These are phyloP conservation scores for Populus hybrid DNA, from an alignment of 441 rosid genomes.

Conservation along the genomic window DNA sequence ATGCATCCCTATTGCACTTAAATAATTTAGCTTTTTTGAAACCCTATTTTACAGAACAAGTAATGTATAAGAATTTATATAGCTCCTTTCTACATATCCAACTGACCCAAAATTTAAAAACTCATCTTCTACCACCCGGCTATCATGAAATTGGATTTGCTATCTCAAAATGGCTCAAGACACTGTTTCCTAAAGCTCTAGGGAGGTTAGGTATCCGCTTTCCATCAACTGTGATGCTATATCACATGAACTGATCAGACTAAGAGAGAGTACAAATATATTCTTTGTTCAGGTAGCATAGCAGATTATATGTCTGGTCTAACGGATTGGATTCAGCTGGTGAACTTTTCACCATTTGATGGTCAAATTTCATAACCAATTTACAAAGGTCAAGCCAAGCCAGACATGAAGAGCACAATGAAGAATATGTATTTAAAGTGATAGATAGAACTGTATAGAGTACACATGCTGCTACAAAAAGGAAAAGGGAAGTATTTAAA, in stretches of 20 bases:
- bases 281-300: no score
- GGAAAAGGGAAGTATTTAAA: not conserved
- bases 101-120: not conserved
- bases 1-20: no score
- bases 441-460: no score
- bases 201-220: not conserved
- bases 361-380: no score
- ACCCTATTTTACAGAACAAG: not conserved
- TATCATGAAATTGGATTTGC: not conserved
- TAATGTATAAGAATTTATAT: not conserved
- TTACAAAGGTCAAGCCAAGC: no score
- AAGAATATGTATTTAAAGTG: no score
- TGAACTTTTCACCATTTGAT: no score
- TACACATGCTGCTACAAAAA: not conserved
- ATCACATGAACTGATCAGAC: not conserved
- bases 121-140: not conserved
- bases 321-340: no score
- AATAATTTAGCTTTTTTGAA: not conserved
- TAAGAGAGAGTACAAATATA: not conserved
- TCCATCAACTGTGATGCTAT: not conserved
- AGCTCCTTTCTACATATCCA: not conserved
- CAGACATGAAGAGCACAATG: no score
- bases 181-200: not conserved
- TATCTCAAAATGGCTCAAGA: not conserved
- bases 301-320: no score